Percentiles rank a stretch among this genome's conserved stretches.
Conservation (phyloP, 2,329 filamentous ascomycete species). For the Exserohilum turcica region DNA sequence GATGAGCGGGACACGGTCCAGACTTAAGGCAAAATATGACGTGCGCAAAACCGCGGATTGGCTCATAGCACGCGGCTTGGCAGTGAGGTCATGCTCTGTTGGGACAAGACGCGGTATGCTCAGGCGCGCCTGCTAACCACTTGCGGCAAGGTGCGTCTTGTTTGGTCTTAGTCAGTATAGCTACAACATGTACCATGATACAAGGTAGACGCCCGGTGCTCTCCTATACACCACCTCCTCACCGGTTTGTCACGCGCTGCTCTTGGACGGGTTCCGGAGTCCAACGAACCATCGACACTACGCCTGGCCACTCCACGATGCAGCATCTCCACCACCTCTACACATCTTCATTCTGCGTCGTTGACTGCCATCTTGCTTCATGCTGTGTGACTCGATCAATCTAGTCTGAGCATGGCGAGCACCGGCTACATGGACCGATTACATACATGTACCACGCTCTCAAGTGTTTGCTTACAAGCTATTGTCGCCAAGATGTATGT, state of each 20-base stretch:
- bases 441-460: background rate
- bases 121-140: constrained; percentile 1
- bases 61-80: constrained; percentile 9
- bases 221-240: background rate
- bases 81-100: constrained; percentile 5
- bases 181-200: background rate
- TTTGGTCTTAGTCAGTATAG: background rate
- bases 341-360: background rate
- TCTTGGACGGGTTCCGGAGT: background rate
- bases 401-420: background rate
- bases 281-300: background rate
- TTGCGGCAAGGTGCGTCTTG: background rate
- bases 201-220: background rate
- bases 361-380: background rate
- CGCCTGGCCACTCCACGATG: background rate
- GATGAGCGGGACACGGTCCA: constrained; percentile 10
- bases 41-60: constrained; percentile 15
- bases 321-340: background rate
- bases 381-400: background rate
- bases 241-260: background rate
- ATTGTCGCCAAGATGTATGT: too few relatives aligned
- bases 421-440: background rate
- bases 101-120: background rate
- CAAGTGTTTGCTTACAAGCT: too few relatives aligned
- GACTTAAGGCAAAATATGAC: constrained; percentile 22